Percentiles rank a stretch among this genome's conserved stretches.
Evolutionary conservation across 352 stramenopile species (phyloP).

Genomic region (Phytopythium kandeliae): DNA sequence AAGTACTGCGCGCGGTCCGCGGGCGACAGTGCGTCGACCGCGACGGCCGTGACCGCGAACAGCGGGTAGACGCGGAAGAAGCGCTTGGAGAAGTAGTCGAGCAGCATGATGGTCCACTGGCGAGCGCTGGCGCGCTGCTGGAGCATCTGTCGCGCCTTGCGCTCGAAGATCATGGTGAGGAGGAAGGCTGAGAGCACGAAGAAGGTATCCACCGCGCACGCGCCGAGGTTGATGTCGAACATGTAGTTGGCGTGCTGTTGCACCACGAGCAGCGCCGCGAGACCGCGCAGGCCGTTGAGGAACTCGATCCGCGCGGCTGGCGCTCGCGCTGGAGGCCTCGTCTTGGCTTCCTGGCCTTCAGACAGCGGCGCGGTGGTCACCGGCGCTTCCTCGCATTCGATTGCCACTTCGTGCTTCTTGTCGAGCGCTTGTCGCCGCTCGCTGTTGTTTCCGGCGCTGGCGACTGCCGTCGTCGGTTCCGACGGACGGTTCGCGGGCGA

Average conservation of each 20-base stretch:
- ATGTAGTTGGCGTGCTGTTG: conserved; percentile 24
- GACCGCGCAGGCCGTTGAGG: conserved; percentile 31
- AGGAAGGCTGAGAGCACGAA: conserved; percentile 43
- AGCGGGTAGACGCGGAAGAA: conserved; percentile 55
- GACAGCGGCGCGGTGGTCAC: background rate
- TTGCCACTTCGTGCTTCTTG: no score
- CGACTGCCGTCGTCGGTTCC: no score
- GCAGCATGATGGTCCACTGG: conserved; percentile 14
- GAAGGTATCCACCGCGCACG: conserved; percentile 31
- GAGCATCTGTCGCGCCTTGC: conserved; percentile 20
- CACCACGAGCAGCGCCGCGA: conserved; percentile 30
- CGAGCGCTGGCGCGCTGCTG: conserved; percentile 10
- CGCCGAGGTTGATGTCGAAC: conserved; percentile 18
- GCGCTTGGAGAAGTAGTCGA: conserved; percentile 42
- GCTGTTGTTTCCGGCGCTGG: no score
- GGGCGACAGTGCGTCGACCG: background rate
- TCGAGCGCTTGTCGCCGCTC: no score
- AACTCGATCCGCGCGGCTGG: conserved; percentile 16
- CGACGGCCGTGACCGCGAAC: conserved; percentile 27
- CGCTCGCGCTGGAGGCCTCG: background rate
- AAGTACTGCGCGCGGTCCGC: conserved; percentile 24
- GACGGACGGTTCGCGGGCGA: no score
- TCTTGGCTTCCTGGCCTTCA: background rate
- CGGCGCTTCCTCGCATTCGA: background rate
- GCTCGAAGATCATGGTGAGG: conserved; percentile 33